phyloP scores from a whole-genome alignment of 768 basidiomycete species.

The Tricholoma matsutake region DNA sequence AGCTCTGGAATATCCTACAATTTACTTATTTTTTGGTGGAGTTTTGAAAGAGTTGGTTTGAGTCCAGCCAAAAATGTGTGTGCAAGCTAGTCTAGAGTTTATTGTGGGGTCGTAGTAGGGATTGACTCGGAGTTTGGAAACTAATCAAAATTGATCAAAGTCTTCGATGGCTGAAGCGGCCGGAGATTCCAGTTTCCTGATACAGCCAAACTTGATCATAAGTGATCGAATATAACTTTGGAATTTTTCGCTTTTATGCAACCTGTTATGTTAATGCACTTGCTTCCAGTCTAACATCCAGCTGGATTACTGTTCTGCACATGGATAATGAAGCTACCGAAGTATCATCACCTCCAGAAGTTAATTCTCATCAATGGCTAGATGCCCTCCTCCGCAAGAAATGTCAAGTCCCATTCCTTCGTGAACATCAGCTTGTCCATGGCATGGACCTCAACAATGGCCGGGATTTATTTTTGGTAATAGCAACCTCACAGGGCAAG shows the following conservation, averaged over 20 bases:
- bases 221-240: neutral
- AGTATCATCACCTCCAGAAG: neutral
- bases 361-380: neutral
- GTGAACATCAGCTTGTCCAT: neutral
- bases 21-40: too few relatives aligned
- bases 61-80: too few relatives aligned
- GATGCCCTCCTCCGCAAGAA: neutral
- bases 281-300: too few relatives aligned
- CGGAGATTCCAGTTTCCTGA: neutral
- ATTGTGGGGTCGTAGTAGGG: neutral
- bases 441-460: conserved; percentile 3
- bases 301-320: too few relatives aligned
- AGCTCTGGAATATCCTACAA: too few relatives aligned
- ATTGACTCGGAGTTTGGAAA: neutral
- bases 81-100: too few relatives aligned
- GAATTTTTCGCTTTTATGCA: too few relatives aligned
- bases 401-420: neutral
- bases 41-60: too few relatives aligned
- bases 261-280: too few relatives aligned
- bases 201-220: neutral
- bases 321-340: neutral
- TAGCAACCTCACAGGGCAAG: too few relatives aligned
- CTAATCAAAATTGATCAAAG: neutral
- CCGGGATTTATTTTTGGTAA: too few relatives aligned
- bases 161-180: neutral